Percentiles rank a stretch among this genome's conserved stretches.
phyloP scores from a whole-genome alignment of 768 basidiomycete genomes.

The Chlorophyllum brunneum region DNA sequence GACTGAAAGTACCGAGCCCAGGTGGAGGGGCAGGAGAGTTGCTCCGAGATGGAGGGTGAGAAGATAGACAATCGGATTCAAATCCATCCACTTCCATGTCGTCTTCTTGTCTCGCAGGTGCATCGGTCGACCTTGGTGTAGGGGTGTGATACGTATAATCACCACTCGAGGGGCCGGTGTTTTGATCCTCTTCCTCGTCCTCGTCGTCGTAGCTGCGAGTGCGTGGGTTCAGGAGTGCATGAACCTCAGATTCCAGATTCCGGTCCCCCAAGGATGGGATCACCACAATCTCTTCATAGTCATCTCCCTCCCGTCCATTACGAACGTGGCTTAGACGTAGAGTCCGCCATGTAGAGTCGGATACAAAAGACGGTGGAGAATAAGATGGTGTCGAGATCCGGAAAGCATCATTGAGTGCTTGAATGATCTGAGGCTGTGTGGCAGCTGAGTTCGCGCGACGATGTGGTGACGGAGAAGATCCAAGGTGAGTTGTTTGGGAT shows the following conservation, averaged over 20 bases:
- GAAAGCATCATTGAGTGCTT: conserved; percentile 57
- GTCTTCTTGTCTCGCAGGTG: conserved; percentile 20
- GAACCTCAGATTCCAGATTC: conserved; percentile 52
- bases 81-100: conserved; percentile 49
- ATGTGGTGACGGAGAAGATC: conserved; percentile 3
- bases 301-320: conserved; percentile 23
- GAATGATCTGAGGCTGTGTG: conserved; percentile 37
- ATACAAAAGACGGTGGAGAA: conserved; percentile 38
- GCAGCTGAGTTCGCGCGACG: neutral
- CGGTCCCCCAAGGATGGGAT: conserved; percentile 54
- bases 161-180: conserved; percentile 26
- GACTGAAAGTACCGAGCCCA: neutral
- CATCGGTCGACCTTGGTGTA: conserved; percentile 9
- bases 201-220: conserved; percentile 21
- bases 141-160: conserved; percentile 26
- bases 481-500: neutral
- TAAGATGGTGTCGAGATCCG: conserved; percentile 39
- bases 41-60: conserved; percentile 27
- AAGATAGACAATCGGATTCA: conserved; percentile 53
- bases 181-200: conserved; percentile 20
- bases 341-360: conserved; percentile 43
- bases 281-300: conserved; percentile 50
- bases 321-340: conserved; percentile 20
- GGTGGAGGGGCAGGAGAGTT: conserved; percentile 35
- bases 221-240: conserved; percentile 49